Evolutionary conservation across 805 yeast genomes (phyloP).

Genomic region (Starmera caribaea): DNA sequence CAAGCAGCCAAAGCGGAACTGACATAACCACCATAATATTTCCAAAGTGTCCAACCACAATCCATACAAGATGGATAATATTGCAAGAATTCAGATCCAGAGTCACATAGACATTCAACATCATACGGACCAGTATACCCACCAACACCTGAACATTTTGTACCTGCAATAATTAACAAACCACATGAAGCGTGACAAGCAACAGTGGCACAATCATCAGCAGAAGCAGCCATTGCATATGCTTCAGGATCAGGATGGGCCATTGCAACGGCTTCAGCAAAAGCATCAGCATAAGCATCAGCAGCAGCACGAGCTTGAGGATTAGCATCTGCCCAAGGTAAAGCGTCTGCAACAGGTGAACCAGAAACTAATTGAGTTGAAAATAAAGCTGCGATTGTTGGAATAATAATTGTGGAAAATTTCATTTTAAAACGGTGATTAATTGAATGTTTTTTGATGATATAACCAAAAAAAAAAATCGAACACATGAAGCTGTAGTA

Average conservation of each 20-base stretch:
- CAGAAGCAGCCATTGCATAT: slow-evolving; percentile 19
- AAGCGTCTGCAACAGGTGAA: background rate
- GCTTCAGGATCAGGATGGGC: slow-evolving; percentile 24
- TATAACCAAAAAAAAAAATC: no score
- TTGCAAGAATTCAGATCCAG: slow-evolving; percentile 17
- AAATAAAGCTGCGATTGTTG: no score
- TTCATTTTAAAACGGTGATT: no score
- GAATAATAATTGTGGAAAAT: no score
- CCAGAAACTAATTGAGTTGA: no score
- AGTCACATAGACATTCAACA: slow-evolving; percentile 22
- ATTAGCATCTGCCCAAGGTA: slow-evolving; percentile 13
- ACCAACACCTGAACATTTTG: slow-evolving; percentile 18
- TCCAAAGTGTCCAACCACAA: slow-evolving; percentile 33
- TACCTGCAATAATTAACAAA: slow-evolving; percentile 21
- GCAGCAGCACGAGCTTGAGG: slow-evolving; percentile 17
- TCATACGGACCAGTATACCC: slow-evolving; percentile 21
- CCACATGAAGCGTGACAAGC: slow-evolving; percentile 28
- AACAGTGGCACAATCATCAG: slow-evolving; percentile 22
- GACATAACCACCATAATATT: slow-evolving; percentile 24
- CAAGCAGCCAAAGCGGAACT: slow-evolving; percentile 23
- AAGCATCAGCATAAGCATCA: slow-evolving; percentile 16
- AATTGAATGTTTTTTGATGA: no score
- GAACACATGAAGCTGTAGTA: no score
- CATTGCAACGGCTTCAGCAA: slow-evolving; percentile 19
- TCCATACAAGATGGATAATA: slow-evolving; percentile 25